Base-by-base conservation (phyloP, 345 rosid genomes). In the Pugionium dolabratum region DNA sequence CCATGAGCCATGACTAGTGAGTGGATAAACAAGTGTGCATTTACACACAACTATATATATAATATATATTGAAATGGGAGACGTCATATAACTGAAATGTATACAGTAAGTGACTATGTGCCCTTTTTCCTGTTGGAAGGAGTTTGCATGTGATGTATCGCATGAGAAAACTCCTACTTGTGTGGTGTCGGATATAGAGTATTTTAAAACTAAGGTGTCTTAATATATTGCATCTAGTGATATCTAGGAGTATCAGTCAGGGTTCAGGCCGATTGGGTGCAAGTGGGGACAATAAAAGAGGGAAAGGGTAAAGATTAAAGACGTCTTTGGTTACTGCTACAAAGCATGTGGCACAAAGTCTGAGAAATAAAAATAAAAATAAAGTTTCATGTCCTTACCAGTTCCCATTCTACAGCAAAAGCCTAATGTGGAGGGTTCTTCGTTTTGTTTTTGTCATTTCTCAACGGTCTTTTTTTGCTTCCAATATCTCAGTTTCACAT, bases 361-460 rank as follows among this genome's bases (percentile, higher is more conserved):
- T 71, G 74, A 43, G 47, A 33, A 36, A 9, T 18, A 40, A 18
- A 18, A 18, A 18, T 18, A 18, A 39, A 25, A 45, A 45, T 31
- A 59, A 67, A 70, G 68, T 48, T 51, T 55, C 45, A n/a, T 39
- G 64, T 71, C 64, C 64, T 62, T 71, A 71, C 64, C 64, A 47
- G 76, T 72, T 72, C 76, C 76, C 76, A 72, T 72, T 72, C 66
- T 72, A 53, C 70, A 56, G 65, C 54, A 41, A 57, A 33, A 40
- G 59, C 53, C 40, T 72, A 32, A 11, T 1, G 56, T 63, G 66
- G 18, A 18, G 18, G 59, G 53, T 41, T 64, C 42, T 45, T 54
- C 8, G 63, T 18, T 37, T 37, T 4, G 2, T 5, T 64, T 72
- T 72, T 72, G 76, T 72, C 76, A 64, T 57, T 57, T 48, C 70